A percentile compares a stretch with the other conserved stretches of the same genome.
Conservation (phyloP, 306 rosid genomes). For the Dalbergia cultrata region DNA sequence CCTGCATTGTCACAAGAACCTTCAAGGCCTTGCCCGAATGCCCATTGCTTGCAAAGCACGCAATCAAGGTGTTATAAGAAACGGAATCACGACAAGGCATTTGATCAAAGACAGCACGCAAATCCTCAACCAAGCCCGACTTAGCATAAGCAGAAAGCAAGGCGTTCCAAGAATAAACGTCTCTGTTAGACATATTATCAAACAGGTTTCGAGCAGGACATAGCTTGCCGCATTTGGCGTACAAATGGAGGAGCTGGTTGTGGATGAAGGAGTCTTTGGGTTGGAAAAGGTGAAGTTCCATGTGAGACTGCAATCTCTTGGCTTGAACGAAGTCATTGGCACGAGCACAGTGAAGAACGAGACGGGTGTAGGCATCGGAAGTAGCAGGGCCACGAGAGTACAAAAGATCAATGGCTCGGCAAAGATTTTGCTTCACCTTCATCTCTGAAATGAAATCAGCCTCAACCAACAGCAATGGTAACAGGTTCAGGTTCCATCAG, state of each 20-base stretch:
- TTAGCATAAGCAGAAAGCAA: conserved; percentile 66
- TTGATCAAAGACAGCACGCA: conserved; percentile 51
- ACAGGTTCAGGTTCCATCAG: conserved; percentile 30
- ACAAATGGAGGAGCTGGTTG: conserved; percentile 66
- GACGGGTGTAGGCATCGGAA: conserved; percentile 65
- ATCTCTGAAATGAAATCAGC: conserved; percentile 30
- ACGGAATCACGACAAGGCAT: conserved; percentile 68
- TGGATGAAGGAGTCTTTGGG: conserved; percentile 64
- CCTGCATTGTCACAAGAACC: conserved; percentile 59
- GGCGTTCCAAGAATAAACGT: conserved; percentile 71
- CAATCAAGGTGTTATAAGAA: conserved; percentile 66
- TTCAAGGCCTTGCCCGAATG: conserved; percentile 53
- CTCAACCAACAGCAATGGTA: conserved; percentile 2
- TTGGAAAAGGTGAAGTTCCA: conserved; percentile 68
- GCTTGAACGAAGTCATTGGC: conserved; percentile 64
- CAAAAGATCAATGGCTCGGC: conserved; percentile 57
- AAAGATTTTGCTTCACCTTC: conserved; percentile 59
- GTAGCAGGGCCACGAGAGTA: conserved; percentile 60
- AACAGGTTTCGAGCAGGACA: conserved; percentile 62
- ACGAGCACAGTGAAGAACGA: conserved; percentile 68
- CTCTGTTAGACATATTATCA: conserved; percentile 62
- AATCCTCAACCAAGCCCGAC: conserved; percentile 47
- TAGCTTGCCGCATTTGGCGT: conserved; percentile 63
- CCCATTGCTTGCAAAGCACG: conserved; percentile 58
- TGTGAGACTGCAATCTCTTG: conserved; percentile 73